Evolutionary conservation across 1,139 yeast genomes (phyloP).

Genomic region (Saccharomyces pastorianus): DNA sequence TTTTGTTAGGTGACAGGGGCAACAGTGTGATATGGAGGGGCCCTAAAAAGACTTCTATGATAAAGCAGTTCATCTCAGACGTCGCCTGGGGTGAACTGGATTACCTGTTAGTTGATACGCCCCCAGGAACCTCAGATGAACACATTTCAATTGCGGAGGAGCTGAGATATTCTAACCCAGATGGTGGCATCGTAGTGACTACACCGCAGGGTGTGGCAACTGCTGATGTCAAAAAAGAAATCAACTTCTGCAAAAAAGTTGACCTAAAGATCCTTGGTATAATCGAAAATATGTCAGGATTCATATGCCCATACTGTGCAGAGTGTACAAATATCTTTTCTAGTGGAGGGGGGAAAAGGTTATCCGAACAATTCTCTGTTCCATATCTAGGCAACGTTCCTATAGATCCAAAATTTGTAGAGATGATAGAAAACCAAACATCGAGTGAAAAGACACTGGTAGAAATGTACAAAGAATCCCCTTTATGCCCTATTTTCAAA

Average conservation of each 20-base stretch:
- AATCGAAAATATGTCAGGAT: constrained; percentile 95
- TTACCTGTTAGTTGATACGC: constrained; percentile 86
- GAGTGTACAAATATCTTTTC: constrained; percentile 90
- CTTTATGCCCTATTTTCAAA: constrained; percentile 43
- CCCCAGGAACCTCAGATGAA: constrained; percentile 98
- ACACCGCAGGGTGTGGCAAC: constrained; percentile 94
- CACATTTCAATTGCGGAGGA: constrained; percentile 96
- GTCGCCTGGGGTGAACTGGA: constrained; percentile 86
- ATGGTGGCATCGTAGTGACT: constrained; percentile 90
- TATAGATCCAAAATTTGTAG: constrained; percentile 85
- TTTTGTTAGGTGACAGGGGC: constrained; percentile 72
- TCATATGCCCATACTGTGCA: constrained; percentile 86
- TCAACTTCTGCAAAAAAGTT: constrained; percentile 85
- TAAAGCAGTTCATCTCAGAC: constrained; percentile 82
- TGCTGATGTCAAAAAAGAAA: constrained; percentile 88
- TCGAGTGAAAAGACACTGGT: constrained; percentile 22
- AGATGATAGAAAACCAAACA: constrained; percentile 54
- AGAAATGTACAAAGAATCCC: constrained; percentile 35
- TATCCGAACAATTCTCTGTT: constrained; percentile 54
- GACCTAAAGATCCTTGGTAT: constrained; percentile 73
- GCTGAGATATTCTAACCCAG: constrained; percentile 65
- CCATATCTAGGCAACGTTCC: constrained; percentile 82
- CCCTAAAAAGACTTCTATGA: constrained; percentile 97
- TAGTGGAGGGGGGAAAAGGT: constrained; percentile 76
- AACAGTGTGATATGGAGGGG: constrained; percentile 97